A percentile compares a stretch with the other conserved stretches of the same genome.
phyloP scores from a whole-genome alignment of 441 rosid species.

The Syzygium syzygioides region DNA sequence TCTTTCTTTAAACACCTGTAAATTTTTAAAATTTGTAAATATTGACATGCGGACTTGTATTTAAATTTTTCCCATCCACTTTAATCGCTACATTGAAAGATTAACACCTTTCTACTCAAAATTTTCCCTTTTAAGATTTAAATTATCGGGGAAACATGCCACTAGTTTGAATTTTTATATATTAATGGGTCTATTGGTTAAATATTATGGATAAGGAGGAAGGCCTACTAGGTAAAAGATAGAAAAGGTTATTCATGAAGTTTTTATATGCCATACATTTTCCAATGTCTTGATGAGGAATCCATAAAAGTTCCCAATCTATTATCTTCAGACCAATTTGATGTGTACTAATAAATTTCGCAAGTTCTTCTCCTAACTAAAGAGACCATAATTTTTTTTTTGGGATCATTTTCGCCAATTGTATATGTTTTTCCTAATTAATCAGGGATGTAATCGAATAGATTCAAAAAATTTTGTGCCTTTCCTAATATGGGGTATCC shows the following conservation, averaged over 20 bases:
- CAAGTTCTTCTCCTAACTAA: not conserved
- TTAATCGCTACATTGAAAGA: fast-evolving
- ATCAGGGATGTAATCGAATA: fast-evolving
- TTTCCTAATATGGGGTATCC: not conserved
- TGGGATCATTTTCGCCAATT: not conserved
- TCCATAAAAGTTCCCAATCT: not conserved
- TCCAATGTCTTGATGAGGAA: not conserved
- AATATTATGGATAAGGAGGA: no score
- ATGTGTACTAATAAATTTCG: fast-evolving
- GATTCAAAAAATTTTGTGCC: not conserved
- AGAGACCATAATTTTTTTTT: not conserved
- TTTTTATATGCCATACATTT: not conserved
- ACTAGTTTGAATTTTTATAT: not conserved
- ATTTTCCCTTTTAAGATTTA: not conserved
- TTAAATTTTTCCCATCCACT: not conserved
- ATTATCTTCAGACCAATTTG: fast-evolving
- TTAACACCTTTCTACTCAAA: fast-evolving
- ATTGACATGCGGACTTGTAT: not conserved
- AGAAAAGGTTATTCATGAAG: no score
- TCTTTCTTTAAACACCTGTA: not conserved
- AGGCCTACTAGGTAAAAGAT: no score
- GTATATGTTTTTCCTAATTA: not conserved
- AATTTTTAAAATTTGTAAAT: fast-evolving
- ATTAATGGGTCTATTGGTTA: no score
- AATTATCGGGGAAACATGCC: not conserved